A percentile compares a stretch with the other conserved stretches of the same genome.
These are phyloP conservation scores for Aphanomyces cochlioides DNA, from an alignment of 352 stramenopile species.

Conservation along the genomic window DNA sequence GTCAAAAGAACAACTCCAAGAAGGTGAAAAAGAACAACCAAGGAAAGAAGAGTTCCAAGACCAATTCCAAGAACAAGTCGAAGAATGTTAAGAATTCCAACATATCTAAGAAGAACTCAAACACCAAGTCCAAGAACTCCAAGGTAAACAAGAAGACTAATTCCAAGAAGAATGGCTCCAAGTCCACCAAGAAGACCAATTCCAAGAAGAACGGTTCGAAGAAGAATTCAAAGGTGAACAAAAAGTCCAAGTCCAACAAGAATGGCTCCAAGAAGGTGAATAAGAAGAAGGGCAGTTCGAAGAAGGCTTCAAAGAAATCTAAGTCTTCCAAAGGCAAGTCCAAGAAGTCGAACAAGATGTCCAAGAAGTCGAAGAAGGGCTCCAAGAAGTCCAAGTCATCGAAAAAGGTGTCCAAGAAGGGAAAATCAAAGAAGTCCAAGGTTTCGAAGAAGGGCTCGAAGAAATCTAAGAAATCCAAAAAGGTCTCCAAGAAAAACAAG, in stretches of 20 bases:
- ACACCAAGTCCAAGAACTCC: background rate
- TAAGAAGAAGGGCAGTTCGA: background rate
- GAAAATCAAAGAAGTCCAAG: background rate
- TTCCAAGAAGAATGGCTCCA: background rate
- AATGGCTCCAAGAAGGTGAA: background rate
- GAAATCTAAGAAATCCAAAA: background rate
- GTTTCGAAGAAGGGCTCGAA: background rate
- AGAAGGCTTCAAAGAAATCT: background rate
- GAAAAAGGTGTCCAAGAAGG: background rate
- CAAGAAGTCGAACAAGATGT: background rate
- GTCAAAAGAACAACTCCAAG: background rate
- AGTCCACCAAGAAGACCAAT: background rate
- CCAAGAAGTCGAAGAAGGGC: background rate
- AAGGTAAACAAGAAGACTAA: background rate
- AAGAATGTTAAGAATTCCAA: background rate
- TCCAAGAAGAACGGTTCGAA: background rate
- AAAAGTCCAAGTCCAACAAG: background rate
- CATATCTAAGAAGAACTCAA: background rate
- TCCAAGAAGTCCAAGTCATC: background rate
- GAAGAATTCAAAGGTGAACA: background rate
- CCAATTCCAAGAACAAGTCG: background rate
- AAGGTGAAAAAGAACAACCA: background rate
- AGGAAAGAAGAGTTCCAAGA: background rate
- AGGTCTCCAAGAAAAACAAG: background rate
- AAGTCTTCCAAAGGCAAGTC: background rate